Base-by-base conservation (phyloP, 2,329 filamentous ascomycete genomes). In the Fusarium veterinarium region DNA sequence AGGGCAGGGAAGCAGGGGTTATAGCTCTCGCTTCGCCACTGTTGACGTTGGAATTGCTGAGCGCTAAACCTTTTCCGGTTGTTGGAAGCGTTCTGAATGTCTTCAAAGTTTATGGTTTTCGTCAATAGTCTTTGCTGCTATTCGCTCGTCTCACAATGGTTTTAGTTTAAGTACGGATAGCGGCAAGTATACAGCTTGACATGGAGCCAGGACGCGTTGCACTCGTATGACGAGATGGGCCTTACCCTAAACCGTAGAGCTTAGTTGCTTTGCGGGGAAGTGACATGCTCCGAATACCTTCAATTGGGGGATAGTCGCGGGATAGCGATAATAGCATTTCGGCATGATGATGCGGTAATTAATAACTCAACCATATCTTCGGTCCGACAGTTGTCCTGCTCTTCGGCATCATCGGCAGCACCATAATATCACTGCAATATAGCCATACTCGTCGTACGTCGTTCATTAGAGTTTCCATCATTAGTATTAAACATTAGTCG, bases 11-110 rank as follows among this genome's bases (percentile, higher is more conserved):
- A 9, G 53, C 64, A 67, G 45, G 64, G 64, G 19, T 61, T 7
- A 35, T 23, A n/a, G 30, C 35, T n/a, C 38, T 67, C 64, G 62
- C 53, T 67, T 61, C 45, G 46, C 63, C 45, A 67, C 48, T 41
- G n/a, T 57, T 38, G 20, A 64, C 60, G 41, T 65, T 48, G 60
- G 40, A 57, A 41, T 14, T 19, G 8, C 44, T 37, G 33, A 17
- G 45, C 45, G 33, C 64, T 67, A 67, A 23, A 17, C 60, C 42
- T 25, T 7, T 57, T 48, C 20, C 28, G 38, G 56, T 16, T 3
- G 40, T 38, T 52, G 9, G 6, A 51, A 52, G 44, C 56, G 55
- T 49, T 49, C 41, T 49, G 41, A 49, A 58, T 58, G 41, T 49
- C 31, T 37, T 58, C 55, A 48, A 19, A 28, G n/a, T 49, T 28